phyloP scores from a whole-genome alignment of 2,329 filamentous ascomycete species.

The Knoxdaviesia capensis region DNA sequence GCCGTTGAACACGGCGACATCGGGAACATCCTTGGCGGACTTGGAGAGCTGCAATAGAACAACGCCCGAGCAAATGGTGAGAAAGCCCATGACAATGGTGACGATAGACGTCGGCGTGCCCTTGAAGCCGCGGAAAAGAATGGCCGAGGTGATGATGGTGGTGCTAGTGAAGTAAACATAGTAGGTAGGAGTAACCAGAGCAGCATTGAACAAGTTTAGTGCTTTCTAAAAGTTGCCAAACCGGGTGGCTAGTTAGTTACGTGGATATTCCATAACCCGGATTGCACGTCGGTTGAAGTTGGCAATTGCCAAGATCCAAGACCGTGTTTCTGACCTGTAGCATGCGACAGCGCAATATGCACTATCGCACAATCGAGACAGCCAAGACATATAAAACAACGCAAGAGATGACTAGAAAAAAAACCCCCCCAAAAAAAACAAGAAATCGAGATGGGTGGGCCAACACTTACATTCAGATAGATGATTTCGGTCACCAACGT shows the following conservation, averaged over 20 bases:
- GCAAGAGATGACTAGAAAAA: background rate
- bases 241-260: slow-evolving; percentile 1
- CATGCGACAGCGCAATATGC: too few species aligned
- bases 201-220: slow-evolving; percentile 88
- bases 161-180: slow-evolving; percentile 97
- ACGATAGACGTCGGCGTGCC: slow-evolving; percentile 62
- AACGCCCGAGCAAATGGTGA: slow-evolving; percentile 84
- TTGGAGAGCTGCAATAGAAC: slow-evolving; percentile 91
- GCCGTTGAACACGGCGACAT: slow-evolving; percentile 76
- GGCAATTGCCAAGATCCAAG: too few species aligned
- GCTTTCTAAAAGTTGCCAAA: slow-evolving; percentile 53
- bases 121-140: slow-evolving; percentile 87
- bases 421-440: background rate
- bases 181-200: slow-evolving; percentile 91
- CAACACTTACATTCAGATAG: slow-evolving; percentile 69
- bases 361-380: too few species aligned
- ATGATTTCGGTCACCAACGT: slow-evolving; percentile 88
- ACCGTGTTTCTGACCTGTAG: too few species aligned
- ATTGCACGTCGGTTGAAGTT: too few species aligned
- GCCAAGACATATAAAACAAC: too few species aligned
- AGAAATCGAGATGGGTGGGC: background rate
- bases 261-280: too few species aligned
- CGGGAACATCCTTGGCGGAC: slow-evolving; percentile 91
- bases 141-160: slow-evolving; percentile 82
- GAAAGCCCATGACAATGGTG: slow-evolving; percentile 81